A percentile compares a stretch with the other conserved stretches of the same genome.
Conservation (phyloP, 192 early-diverging fungal species). For the Rhizophagus prolifer region DNA sequence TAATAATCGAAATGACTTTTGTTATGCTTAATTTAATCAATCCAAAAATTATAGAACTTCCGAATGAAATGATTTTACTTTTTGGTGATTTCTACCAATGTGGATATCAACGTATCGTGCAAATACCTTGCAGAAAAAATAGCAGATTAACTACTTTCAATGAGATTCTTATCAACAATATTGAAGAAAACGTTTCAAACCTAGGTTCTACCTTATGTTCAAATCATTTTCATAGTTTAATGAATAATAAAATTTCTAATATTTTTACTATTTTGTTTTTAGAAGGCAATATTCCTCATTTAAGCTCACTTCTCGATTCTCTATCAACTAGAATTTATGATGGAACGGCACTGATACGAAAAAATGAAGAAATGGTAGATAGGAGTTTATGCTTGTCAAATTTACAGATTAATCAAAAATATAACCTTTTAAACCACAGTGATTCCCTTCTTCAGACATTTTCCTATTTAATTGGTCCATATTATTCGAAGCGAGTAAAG, state of each 20-base stretch:
- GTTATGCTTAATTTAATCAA: neutral
- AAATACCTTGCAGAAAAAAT: neutral
- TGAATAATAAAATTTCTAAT: neutral
- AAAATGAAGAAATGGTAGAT: slow-evolving; percentile 12
- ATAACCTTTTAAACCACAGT: slow-evolving; percentile 3
- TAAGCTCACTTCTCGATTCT: slow-evolving; percentile 15
- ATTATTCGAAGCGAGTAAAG: neutral
- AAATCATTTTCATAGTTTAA: neutral
- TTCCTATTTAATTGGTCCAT: neutral
- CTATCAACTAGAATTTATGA: slow-evolving; percentile 3
- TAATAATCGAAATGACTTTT: no score
- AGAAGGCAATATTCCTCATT: neutral
- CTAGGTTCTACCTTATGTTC: neutral
- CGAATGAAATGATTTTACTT: neutral
- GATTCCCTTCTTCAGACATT: neutral
- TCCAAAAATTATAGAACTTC: neutral
- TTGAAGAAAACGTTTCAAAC: neutral
- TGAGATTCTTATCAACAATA: neutral
- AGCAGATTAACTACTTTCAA: neutral
- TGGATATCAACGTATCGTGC: neutral
- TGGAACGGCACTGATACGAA: slow-evolving; percentile 7
- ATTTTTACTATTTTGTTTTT: neutral
- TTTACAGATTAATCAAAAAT: slow-evolving; percentile 6
- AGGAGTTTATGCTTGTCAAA: neutral
- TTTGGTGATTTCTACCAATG: neutral